phyloP scores from a whole-genome alignment of 345 rosid species.

The Clarkia xantiana region DNA sequence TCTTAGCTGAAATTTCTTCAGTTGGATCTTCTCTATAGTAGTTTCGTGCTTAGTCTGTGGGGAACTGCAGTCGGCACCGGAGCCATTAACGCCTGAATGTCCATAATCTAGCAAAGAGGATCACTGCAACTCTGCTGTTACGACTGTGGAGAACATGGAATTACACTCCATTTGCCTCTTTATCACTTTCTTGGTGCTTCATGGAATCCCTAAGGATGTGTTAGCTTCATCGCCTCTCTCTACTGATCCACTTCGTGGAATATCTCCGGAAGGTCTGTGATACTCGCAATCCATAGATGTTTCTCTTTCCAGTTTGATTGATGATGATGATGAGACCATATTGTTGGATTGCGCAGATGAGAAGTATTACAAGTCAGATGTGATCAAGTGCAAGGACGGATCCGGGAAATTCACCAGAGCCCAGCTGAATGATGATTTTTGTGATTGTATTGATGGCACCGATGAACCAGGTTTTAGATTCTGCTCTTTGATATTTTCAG shows the following conservation, averaged over 20 bases:
- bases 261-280: conserved; percentile 70
- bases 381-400: conserved; percentile 73
- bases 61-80: no score
- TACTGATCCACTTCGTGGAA: conserved; percentile 56
- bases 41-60: no score
- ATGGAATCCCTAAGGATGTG: conserved; percentile 15
- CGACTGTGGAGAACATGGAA: no score
- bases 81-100: no score
- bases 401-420: conserved; percentile 60
- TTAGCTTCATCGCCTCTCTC: conserved; percentile 26
- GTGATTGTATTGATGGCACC: conserved; percentile 85
- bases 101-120: no score
- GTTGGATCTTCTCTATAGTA: no score
- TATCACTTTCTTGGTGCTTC: conserved; percentile 14
- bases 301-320: neutral
- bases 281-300: neutral
- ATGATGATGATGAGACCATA: neutral
- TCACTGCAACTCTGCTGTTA: no score
- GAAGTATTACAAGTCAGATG: conserved; percentile 54
- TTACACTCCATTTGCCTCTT: conserved; percentile 1
- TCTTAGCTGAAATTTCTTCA: no score
- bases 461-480: conserved; percentile 71
- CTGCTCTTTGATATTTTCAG: neutral
- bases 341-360: conserved; percentile 34
- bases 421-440: conserved; percentile 88